Conservation (phyloP, 768 basidiomycete species). For the Suillus placidus region DNA sequence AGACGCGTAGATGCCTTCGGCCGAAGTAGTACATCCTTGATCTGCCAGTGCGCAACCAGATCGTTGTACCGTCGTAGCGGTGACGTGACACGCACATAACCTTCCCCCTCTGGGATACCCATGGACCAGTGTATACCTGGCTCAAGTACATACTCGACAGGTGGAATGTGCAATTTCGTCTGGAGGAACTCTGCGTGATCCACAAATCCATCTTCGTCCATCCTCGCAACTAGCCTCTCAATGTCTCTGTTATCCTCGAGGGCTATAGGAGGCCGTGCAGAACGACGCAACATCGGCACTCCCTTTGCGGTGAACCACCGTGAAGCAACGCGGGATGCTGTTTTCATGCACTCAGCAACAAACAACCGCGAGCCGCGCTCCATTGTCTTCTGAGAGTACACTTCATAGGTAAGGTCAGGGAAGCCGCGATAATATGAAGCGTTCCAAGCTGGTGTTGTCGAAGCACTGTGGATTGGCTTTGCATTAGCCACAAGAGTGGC, state of each 20-base stretch:
- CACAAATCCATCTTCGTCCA: conserved; percentile 51
- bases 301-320: conserved; percentile 61
- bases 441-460: conserved; percentile 27
- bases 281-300: conserved; percentile 68
- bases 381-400: conserved; percentile 28
- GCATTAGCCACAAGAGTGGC: conserved; percentile 31
- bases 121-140: conserved; percentile 69
- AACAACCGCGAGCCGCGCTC: conserved; percentile 52
- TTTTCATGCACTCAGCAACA: conserved; percentile 82
- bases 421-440: conserved; percentile 48
- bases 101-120: conserved; percentile 71
- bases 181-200: conserved; percentile 39
- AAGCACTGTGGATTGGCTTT: conserved; percentile 36
- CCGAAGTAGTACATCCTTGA: conserved; percentile 72
- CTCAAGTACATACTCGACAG: conserved; percentile 48
- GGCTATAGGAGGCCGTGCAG: conserved; percentile 36
- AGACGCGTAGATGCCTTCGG: conserved; percentile 37
- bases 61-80: conserved; percentile 88
- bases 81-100: conserved; percentile 83
- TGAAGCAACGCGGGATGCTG: conserved; percentile 77
- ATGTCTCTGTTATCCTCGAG: conserved; percentile 36
- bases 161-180: conserved; percentile 36
- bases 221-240: conserved; percentile 49
- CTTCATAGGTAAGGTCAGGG: conserved; percentile 51
- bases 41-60: conserved; percentile 88